A percentile compares a stretch with the other conserved stretches of the same genome.
These are phyloP conservation scores for Astrocystis sublimbata DNA, from an alignment of 495 filamentous ascomycete species.

Conservation along the genomic window DNA sequence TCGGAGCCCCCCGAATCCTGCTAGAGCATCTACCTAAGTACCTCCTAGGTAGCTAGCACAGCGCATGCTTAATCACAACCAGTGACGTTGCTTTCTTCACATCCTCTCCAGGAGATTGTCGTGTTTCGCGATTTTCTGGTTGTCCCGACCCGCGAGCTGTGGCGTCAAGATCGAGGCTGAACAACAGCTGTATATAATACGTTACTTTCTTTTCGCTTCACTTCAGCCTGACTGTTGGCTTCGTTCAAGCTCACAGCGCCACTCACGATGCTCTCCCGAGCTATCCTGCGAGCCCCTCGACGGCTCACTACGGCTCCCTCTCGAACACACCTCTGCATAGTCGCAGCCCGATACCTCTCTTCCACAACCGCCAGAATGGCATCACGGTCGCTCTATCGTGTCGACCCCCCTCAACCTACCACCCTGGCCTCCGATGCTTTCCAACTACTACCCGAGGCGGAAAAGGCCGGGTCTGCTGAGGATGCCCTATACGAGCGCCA, in stretches of 20 bases:
- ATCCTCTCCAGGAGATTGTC: background rate
- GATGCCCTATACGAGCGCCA: constrained; percentile 78
- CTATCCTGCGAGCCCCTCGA: constrained; percentile 33
- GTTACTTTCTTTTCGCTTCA: background rate
- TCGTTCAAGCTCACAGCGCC: background rate
- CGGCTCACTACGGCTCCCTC: constrained; percentile 27
- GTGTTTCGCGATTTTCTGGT: background rate
- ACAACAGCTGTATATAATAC: background rate
- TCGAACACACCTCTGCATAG: constrained; percentile 14
- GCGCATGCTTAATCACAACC: background rate
- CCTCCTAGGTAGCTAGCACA: too few relatives aligned
- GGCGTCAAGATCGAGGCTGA: background rate
- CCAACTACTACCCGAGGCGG: constrained; percentile 71
- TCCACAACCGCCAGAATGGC: constrained; percentile 33
- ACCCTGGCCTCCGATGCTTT: constrained; percentile 68
- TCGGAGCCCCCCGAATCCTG: constrained; percentile 20
- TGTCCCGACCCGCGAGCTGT: background rate
- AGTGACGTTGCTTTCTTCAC: background rate
- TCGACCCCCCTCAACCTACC: constrained; percentile 51
- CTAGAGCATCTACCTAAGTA: constrained; percentile 1
- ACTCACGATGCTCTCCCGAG: constrained; percentile 40
- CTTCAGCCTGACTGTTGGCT: background rate
- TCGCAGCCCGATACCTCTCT: constrained; percentile 25
- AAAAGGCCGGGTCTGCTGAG: constrained; percentile 76
- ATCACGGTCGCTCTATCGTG: constrained; percentile 31